Evolutionary conservation across 2,329 filamentous ascomycete species (phyloP).

Genomic region (Beauveria sp.): DNA sequence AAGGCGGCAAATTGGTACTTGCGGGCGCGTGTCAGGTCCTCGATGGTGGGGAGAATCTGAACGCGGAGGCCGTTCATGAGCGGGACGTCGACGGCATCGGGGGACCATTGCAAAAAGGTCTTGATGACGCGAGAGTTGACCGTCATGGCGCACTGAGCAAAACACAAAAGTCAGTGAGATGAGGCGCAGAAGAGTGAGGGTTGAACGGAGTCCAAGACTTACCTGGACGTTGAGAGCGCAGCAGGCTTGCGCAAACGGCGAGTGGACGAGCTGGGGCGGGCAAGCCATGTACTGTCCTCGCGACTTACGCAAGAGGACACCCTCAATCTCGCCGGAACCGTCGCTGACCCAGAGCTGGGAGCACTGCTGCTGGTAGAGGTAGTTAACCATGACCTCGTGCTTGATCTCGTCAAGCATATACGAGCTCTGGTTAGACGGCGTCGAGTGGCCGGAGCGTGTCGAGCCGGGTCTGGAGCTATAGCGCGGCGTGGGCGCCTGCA

Average conservation of each 20-base stretch:
- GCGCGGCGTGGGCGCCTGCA: conserved; percentile 41
- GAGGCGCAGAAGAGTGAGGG: not conserved
- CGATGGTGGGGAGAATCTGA: conserved; percentile 65
- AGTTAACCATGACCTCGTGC: conserved; percentile 78
- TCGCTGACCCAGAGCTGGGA: conserved; percentile 67
- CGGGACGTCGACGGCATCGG: conserved; percentile 66
- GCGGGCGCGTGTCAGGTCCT: conserved; percentile 61
- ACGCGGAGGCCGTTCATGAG: conserved; percentile 69
- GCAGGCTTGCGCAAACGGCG: conserved; percentile 57
- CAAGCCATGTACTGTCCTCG: conserved; percentile 66
- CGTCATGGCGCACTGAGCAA: conserved; percentile 62
- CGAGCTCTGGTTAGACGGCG: conserved; percentile 37
- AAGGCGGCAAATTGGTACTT: conserved; percentile 80
- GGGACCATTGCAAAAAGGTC: conserved; percentile 66
- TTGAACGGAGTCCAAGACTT: conserved; percentile 17
- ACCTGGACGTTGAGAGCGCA: conserved; percentile 65
- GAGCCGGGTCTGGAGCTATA: conserved; percentile 47
- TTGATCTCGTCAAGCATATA: conserved; percentile 64
- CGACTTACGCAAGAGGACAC: conserved; percentile 62
- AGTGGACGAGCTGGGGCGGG: conserved; percentile 55
- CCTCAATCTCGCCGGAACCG: conserved; percentile 59
- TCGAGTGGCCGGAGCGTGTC: conserved; percentile 36
- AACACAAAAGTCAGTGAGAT: not conserved
- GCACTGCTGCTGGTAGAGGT: conserved; percentile 74
- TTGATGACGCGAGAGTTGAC: conserved; percentile 74